phyloP scores from a whole-genome alignment of 805 yeast genomes.

The Kodamaea jinghongensis region DNA sequence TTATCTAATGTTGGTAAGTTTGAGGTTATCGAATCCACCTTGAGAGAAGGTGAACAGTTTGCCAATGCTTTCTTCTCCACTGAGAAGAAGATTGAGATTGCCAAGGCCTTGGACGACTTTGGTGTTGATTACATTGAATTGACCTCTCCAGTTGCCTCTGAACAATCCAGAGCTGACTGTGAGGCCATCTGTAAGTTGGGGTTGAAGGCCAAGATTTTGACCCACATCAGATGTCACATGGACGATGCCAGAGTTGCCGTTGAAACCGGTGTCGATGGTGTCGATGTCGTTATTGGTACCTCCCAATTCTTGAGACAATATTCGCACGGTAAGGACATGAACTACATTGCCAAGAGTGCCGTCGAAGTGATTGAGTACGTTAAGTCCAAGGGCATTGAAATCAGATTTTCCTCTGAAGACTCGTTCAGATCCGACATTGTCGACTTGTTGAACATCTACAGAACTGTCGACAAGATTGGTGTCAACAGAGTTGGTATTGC shows the following conservation, averaged over 20 bases:
- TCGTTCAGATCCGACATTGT: slow-evolving; percentile 96
- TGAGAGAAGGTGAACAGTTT: slow-evolving; percentile 98
- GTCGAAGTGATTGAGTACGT: slow-evolving; percentile 96
- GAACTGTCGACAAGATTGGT: slow-evolving; percentile 95
- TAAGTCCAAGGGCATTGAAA: slow-evolving; percentile 94
- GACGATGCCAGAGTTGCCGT: slow-evolving; percentile 98
- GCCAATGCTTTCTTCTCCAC: slow-evolving; percentile 95
- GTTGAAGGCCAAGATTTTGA: slow-evolving; percentile 88
- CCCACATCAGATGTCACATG: slow-evolving; percentile 98
- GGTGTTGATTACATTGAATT: slow-evolving; percentile 98
- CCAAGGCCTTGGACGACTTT: slow-evolving; percentile 94
- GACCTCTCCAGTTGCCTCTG: slow-evolving; percentile 97
- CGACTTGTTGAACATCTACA: slow-evolving; percentile 90
- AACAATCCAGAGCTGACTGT: slow-evolving; percentile 89
- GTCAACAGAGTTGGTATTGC: slow-evolving; percentile 99
- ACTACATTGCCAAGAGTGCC: slow-evolving; percentile 93
- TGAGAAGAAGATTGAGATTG: slow-evolving; percentile 94
- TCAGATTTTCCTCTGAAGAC: slow-evolving; percentile 95
- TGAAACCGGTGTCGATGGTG: slow-evolving; percentile 98
- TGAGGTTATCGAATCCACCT: slow-evolving; percentile 90
- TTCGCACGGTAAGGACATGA: slow-evolving; percentile 98
- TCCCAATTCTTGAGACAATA: slow-evolving; percentile 91
- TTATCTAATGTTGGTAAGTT: slow-evolving; percentile 85
- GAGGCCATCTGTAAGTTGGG: slow-evolving; percentile 98
- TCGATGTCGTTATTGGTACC: slow-evolving; percentile 96